Evolutionary conservation across 2,329 filamentous ascomycete genomes (phyloP).

Genomic region (Pseudogymnoascus sp.): DNA sequence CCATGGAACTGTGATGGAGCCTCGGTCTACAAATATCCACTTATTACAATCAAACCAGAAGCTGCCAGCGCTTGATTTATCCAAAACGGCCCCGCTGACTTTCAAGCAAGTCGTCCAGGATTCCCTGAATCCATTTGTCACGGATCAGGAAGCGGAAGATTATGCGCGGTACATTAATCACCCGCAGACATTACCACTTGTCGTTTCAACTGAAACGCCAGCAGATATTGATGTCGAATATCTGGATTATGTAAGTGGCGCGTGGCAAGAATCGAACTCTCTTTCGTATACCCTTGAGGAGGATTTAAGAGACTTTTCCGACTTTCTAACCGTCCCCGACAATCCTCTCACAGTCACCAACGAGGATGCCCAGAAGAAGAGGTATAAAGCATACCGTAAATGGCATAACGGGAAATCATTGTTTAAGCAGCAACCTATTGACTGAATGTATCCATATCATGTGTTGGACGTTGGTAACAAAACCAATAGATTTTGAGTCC

Average conservation of each 20-base stretch:
- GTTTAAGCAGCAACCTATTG: conserved; percentile 78
- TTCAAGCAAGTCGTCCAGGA: conserved; percentile 80
- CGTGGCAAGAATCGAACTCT: conserved; percentile 48
- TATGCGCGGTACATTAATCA: conserved; percentile 86
- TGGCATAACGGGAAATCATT: conserved; percentile 93
- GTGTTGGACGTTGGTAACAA: neutral
- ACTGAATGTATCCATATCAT: conserved; percentile 24
- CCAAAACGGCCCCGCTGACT: conserved; percentile 79
- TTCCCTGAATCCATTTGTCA: conserved; percentile 79
- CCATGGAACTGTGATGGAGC: conserved; percentile 54
- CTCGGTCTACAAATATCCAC: conserved; percentile 20
- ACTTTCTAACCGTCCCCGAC: conserved; percentile 69
- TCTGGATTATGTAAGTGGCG: conserved; percentile 69
- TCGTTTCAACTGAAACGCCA: conserved; percentile 62
- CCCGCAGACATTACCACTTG: conserved; percentile 80
- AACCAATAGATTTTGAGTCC: neutral
- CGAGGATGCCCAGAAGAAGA: conserved; percentile 83
- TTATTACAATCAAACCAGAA: conserved; percentile 40
- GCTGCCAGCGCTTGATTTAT: conserved; percentile 63
- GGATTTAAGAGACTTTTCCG: conserved; percentile 66
- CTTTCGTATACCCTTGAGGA: conserved; percentile 44
- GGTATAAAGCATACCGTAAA: conserved; percentile 93
- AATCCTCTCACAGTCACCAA: conserved; percentile 83
- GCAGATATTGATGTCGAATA: conserved; percentile 62
- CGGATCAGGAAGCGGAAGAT: conserved; percentile 69